Evolutionary conservation across 2,329 filamentous ascomycete genomes (phyloP).

Genomic region (Leptodontidium sp.): DNA sequence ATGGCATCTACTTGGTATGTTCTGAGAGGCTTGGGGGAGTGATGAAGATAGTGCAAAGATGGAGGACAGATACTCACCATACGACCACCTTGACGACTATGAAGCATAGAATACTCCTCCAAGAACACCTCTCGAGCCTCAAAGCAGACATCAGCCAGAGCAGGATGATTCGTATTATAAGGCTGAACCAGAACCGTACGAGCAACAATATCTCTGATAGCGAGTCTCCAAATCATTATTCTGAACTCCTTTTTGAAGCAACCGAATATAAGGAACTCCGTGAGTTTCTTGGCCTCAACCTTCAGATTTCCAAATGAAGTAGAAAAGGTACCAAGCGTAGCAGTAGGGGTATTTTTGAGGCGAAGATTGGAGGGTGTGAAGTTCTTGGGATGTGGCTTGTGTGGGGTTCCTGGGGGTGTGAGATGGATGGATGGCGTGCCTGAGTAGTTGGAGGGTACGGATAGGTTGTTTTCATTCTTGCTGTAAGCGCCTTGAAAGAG

Average conservation of each 20-base stretch:
- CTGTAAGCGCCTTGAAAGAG: constrained; percentile 5
- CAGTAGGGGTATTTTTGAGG: not conserved
- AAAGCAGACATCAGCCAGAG: not conserved
- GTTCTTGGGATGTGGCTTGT: not conserved
- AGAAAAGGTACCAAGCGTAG: not conserved
- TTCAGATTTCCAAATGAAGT: not conserved
- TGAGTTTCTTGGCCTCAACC: not conserved
- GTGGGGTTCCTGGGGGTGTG: not conserved
- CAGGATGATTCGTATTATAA: not conserved
- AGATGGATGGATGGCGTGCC: not conserved
- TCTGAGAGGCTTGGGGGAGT: too few species aligned
- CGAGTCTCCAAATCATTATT: not conserved
- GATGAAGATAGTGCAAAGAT: not conserved
- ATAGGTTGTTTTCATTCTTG: constrained; percentile 1
- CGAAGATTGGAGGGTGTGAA: not conserved
- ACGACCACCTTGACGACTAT: constrained; percentile 13
- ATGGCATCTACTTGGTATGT: too few species aligned
- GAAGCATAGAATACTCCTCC: constrained; percentile 1
- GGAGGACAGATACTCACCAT: not conserved
- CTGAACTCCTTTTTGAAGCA: not conserved
- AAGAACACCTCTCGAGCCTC: not conserved
- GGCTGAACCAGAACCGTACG: not conserved
- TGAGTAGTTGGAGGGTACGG: not conserved
- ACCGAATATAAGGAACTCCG: not conserved
- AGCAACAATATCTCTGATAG: not conserved